Evolutionary conservation across 2,329 filamentous ascomycete species (phyloP).

Genomic region (Cladophialophora immunda): DNA sequence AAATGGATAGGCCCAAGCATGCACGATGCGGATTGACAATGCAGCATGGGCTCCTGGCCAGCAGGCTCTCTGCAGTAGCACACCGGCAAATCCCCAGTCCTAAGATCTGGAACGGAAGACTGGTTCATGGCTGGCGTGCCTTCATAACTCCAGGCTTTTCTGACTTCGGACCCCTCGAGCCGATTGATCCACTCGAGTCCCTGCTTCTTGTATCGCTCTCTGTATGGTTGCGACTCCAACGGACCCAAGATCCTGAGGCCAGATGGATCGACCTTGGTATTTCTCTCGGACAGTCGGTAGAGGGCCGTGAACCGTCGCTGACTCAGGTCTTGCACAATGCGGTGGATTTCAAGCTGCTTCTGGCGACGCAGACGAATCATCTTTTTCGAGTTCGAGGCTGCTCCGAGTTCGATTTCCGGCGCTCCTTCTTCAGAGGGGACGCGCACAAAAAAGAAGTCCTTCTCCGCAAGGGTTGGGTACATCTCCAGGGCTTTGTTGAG

Average conservation of each 20-base stretch:
- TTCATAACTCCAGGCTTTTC: neutral
- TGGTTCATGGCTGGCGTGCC: neutral
- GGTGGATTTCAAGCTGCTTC: conserved; percentile 31
- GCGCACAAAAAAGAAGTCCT: conserved; percentile 20
- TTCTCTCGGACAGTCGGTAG: neutral
- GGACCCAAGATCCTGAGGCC: conserved; percentile 2
- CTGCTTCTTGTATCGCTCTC: conserved; percentile 37
- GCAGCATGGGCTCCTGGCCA: conserved; percentile 22
- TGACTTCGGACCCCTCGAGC: conserved; percentile 10
- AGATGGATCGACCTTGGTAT: neutral
- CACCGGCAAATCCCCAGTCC: neutral
- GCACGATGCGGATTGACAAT: conserved; percentile 31
- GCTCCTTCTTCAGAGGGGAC: conserved; percentile 15
- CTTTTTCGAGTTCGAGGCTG: conserved; percentile 24
- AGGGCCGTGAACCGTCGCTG: neutral
- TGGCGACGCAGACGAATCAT: conserved; percentile 26
- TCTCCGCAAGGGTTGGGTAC: neutral
- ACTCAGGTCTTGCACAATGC: conserved; percentile 14
- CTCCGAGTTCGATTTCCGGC: conserved; percentile 19
- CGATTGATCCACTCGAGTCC: conserved; percentile 26
- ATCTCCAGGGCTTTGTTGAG: neutral
- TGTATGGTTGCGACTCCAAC: conserved; percentile 15
- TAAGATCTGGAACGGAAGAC: neutral
- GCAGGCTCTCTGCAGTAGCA: conserved; percentile 31
- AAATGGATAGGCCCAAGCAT: conserved; percentile 34